Evolutionary conservation across 1,284 basidiomycete species (phyloP), one percentile per base, ranked within the genome.

Genomic region (Puccinia polysora): DNA sequence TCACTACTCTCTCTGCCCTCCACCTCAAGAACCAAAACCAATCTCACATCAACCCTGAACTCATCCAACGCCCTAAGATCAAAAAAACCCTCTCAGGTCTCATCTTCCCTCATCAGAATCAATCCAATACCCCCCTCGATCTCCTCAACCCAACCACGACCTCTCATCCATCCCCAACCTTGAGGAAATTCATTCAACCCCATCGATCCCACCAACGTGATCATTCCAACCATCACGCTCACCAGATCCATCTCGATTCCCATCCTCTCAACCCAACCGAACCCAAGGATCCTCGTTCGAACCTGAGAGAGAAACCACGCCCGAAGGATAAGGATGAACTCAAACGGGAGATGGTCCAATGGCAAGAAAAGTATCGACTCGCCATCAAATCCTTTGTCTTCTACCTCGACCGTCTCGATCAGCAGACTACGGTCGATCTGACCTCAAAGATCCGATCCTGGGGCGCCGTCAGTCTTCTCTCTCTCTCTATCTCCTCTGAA

Each of bases 331-430:
- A 65, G 20, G 63, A 65, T 36, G 68, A 70, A 52, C 49, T 70
- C 28, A 60, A 52, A 62, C 40, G 58, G 2, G 68, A 70, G 47
- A 70, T 56, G 28, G 55, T 45, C 15, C 68, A 90, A 76, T 97
- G 92, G 83, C 86, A 85, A 75, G 80, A 85, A 52, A 96, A 92
- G 82, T 97, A 93, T 81, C 85, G 84, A 68, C 85, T 86, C 72
- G 89, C 88, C 18, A 95, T 97, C 80, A 90, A 91, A 1, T 83
- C 80, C 30, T 91, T 88, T 82, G 85, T 84, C 20, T 95, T 97
- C 81, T 89, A 93, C 80, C 89, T 97, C 79, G 90, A 93, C 77
- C 80, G 84, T 45, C 84, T 89, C 74, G 84, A 85, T 75, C 81
- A 84, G 67, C 78, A 82, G 23, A 81, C 83, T 55, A 81, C 81